Evolutionary conservation across 2,329 filamentous ascomycete species (phyloP), one percentile per base, ranked within the genome.

Genomic region (Beauveria bassiana): DNA sequence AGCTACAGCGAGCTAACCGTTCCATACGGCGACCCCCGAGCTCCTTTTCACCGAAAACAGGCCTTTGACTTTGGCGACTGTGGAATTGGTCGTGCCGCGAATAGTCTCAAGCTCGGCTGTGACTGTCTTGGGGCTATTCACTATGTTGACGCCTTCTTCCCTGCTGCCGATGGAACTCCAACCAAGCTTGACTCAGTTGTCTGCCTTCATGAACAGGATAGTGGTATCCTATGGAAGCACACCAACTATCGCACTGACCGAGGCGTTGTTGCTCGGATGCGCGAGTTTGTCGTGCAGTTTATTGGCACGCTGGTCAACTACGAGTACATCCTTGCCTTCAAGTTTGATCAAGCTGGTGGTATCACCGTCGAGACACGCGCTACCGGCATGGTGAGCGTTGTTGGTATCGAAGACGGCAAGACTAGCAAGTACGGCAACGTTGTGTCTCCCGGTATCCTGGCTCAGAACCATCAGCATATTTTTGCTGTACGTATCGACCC

Each of bases 51-150:
- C 58, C 80, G 86, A 47, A 90, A 91, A 70, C 84, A 86, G 59
- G 87, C 87, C 0, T 90, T 91, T 66, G 87, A 90, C 66, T 83
- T 90, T 63, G 88, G 88, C 8, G 86, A 90, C 62, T 85, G 81
- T 10, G 87, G 87, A 5, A 83, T 85, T 26, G 88, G 88, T 1
- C 80, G 83, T 54, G 84, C 80, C 53, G 84, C 86, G 18, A 91
- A 91, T 71, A 88, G 88, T 64, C 78, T 91, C 3, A 76, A 79
- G 18, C 78, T 90, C 0, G 87, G 87, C 20, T 90, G 87, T 61
- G 87, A 90, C 68, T 87, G 88, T 65, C 78, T 91, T 0, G 88
- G 88, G 7, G 80, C 82, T 0, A 88, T 89, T 66, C 83, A 87
- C 63, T 81, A 81, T 65, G 82, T 90, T 62, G 84, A 87, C 66